phyloP scores from a whole-genome alignment of 1,139 yeast genomes.

The Diutina sp. region DNA sequence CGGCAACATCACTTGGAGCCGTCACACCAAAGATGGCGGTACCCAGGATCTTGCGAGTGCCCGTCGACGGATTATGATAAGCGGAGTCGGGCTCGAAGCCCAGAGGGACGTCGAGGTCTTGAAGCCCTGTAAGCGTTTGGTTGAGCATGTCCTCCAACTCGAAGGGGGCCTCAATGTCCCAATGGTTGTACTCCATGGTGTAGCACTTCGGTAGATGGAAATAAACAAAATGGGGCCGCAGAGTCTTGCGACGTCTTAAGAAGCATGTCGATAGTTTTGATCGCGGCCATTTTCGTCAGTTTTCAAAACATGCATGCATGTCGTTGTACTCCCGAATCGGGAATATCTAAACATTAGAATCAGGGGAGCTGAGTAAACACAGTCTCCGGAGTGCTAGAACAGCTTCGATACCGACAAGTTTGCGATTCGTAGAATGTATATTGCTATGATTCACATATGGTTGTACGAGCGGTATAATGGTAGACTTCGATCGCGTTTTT shows the following conservation, averaged over 20 bases:
- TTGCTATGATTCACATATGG: neutral
- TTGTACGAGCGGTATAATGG: neutral
- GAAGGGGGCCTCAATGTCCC: conserved; percentile 1
- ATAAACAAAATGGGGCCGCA: neutral
- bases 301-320: neutral
- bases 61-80: conserved; percentile 5
- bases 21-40: conserved; percentile 51
- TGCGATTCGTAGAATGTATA: neutral
- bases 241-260: neutral
- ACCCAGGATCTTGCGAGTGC: conserved; percentile 36
- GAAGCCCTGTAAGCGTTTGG: conserved; percentile 30
- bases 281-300: neutral
- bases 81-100: conserved; percentile 11
- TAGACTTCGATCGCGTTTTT: too few relatives aligned
- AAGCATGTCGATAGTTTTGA: neutral
- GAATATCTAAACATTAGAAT: neutral
- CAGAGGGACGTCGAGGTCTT: conserved; percentile 42
- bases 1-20: neutral
- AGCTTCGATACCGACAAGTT: neutral
- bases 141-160: conserved; percentile 11
- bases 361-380: neutral
- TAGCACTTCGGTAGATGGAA: neutral
- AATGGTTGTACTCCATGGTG: neutral
- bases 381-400: neutral
- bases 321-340: neutral